Evolutionary conservation across 129 eudicot genomes (phyloP).

Genomic region (Escallonia rubra): DNA sequence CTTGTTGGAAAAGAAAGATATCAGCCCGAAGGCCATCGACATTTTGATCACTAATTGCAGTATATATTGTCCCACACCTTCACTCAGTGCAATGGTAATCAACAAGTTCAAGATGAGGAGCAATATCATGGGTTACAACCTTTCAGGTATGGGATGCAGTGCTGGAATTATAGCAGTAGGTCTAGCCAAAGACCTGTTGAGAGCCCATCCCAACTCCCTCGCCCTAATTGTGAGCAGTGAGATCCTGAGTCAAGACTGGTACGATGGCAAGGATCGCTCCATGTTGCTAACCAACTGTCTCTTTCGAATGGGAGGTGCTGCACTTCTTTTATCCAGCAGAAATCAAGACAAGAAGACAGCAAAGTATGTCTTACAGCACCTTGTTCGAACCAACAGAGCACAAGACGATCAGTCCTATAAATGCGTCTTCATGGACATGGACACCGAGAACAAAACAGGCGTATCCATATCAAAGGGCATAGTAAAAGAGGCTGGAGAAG

Average conservation of each 20-base stretch:
- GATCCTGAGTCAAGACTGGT: constrained; percentile 65
- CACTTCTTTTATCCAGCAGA: constrained; percentile 51
- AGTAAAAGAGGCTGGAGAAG: constrained; percentile 37
- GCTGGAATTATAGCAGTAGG: constrained; percentile 65
- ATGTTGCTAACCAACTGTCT: constrained; percentile 78
- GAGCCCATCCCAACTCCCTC: constrained; percentile 47
- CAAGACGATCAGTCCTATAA: constrained; percentile 56
- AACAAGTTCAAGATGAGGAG: constrained; percentile 71
- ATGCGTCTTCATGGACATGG: background rate
- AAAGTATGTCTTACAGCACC: constrained; percentile 56
- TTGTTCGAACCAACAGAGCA: constrained; percentile 69
- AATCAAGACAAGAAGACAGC: constrained; percentile 37
- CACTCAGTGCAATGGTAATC: constrained; percentile 69
- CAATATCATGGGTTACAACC: constrained; percentile 56
- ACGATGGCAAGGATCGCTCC: constrained; percentile 68
- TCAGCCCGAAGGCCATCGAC: constrained; percentile 70
- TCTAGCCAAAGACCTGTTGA: constrained; percentile 68
- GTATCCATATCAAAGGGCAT: background rate
- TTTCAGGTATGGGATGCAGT: constrained; percentile 87
- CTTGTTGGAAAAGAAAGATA: constrained; percentile 30
- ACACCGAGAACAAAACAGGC: constrained; percentile 1
- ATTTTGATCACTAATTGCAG: constrained; percentile 68
- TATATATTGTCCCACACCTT: constrained; percentile 71
- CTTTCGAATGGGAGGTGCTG: constrained; percentile 77
- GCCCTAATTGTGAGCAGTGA: constrained; percentile 66